Evolutionary conservation across 768 basidiomycete species (phyloP).

Genomic region (Xerocomellus intermedius): DNA sequence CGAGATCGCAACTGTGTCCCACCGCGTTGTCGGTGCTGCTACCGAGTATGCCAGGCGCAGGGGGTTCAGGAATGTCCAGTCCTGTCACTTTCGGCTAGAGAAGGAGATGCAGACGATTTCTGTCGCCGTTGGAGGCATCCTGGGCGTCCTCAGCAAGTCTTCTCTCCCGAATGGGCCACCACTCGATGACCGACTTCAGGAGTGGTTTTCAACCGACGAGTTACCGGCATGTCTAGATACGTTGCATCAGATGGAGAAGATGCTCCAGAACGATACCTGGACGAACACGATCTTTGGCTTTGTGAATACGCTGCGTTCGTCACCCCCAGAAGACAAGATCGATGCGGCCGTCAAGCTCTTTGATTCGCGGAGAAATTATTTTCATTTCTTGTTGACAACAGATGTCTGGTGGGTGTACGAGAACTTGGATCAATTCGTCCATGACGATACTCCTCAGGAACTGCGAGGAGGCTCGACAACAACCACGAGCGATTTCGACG

Average conservation of each 20-base stretch:
- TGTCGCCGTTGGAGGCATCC: background rate
- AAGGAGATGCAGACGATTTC: constrained; percentile 11
- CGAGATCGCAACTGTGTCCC: background rate
- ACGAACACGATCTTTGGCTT: background rate
- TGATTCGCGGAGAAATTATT: background rate
- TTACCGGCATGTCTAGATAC: constrained; percentile 1
- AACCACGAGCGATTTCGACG: background rate
- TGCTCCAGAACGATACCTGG: constrained; percentile 4
- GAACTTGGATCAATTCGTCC: background rate
- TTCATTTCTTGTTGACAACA: constrained; percentile 9
- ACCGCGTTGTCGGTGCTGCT: background rate
- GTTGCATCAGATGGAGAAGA: constrained; percentile 3
- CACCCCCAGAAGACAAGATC: constrained; percentile 4
- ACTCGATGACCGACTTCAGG: constrained; percentile 11
- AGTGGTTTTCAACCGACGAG: constrained; percentile 11
- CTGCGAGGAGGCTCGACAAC: background rate
- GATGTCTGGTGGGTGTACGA: constrained; percentile 7
- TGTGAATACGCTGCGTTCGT: background rate
- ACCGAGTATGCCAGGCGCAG: background rate
- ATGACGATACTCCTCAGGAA: background rate
- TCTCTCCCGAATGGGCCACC: background rate
- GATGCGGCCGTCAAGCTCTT: constrained; percentile 3
- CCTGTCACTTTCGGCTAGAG: constrained; percentile 13
- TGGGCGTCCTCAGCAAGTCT: background rate
- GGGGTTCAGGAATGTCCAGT: background rate